Evolutionary conservation across 2,329 filamentous ascomycete genomes (phyloP).

Genomic region (Ploettnerulaceae sp.): DNA sequence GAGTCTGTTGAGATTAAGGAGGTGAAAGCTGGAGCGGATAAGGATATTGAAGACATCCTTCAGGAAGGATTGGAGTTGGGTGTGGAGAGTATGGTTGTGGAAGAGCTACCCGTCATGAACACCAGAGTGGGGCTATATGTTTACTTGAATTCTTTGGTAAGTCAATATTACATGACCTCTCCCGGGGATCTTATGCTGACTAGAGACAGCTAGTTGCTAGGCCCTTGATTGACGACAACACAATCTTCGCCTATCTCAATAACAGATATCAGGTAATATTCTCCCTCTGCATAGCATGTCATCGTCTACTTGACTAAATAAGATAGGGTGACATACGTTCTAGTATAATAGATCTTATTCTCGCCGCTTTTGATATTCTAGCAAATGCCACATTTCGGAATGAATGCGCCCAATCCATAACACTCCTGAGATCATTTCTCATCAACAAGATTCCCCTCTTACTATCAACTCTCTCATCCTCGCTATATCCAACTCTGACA

Average conservation of each 20-base stretch:
- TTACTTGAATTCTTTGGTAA: conserved; percentile 75
- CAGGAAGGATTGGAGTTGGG: conserved; percentile 52
- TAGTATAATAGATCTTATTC: conserved; percentile 75
- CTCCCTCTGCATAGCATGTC: neutral
- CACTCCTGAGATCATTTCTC: conserved; percentile 79
- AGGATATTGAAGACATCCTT: conserved; percentile 52
- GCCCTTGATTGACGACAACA: conserved; percentile 76
- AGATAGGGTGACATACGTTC: conserved; percentile 67
- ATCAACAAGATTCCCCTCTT: conserved; percentile 66
- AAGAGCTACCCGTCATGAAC: conserved; percentile 66
- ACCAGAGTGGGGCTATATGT: conserved; percentile 80
- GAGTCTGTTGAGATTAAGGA: conserved; percentile 49
- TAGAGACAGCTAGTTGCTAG: conserved; percentile 66
- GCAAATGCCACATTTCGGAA: conserved; percentile 78
- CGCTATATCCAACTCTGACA: conserved; percentile 53
- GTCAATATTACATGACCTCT: conserved; percentile 27
- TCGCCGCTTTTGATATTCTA: conserved; percentile 84
- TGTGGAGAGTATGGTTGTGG: conserved; percentile 38
- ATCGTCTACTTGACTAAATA: conserved; percentile 32
- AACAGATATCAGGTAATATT: conserved; percentile 71
- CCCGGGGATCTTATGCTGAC: conserved; percentile 26
- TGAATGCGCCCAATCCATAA: conserved; percentile 54
- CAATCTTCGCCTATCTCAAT: conserved; percentile 73
- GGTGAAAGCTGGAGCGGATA: conserved; percentile 42
- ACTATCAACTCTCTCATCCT: conserved; percentile 51